Conservation (phyloP, 2,329 filamentous ascomycete species). For the Hymenoscyphus fructigenus region DNA sequence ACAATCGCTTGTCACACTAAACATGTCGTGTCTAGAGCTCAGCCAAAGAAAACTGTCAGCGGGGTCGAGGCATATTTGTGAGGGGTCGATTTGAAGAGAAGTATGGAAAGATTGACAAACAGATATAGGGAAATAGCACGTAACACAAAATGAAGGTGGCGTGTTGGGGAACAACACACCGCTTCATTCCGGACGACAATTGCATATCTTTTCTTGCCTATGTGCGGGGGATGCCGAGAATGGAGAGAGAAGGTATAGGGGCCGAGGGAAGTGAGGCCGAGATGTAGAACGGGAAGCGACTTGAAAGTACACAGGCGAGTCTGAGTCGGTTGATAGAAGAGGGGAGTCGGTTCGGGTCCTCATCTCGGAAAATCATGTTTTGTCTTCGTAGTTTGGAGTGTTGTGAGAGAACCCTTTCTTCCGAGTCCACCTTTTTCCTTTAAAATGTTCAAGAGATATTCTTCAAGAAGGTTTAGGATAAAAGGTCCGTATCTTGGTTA, state of each 20-base stretch:
- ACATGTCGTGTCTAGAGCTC: constrained; percentile 5
- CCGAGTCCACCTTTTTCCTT: too few species aligned
- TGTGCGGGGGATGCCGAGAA: background rate
- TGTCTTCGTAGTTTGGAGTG: background rate
- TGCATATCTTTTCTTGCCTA: background rate
- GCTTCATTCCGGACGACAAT: background rate
- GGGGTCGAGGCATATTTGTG: constrained; percentile 7
- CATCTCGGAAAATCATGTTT: background rate
- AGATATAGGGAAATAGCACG: background rate
- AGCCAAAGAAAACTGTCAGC: constrained; percentile 7
- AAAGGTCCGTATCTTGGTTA: too few species aligned
- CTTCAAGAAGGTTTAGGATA: too few species aligned
- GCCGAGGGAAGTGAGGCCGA: background rate
- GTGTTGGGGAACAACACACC: background rate
- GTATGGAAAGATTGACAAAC: constrained; percentile 4
- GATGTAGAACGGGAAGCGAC: background rate
- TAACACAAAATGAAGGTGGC: background rate
- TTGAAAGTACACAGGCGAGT: background rate
- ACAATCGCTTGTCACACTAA: background rate
- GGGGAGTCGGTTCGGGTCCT: background rate
- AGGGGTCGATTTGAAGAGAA: background rate
- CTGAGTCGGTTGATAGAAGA: background rate
- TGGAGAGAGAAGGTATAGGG: background rate
- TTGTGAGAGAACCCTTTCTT: background rate
- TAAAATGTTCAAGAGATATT: too few species aligned